phyloP scores from a whole-genome alignment of 768 basidiomycete genomes.

The Scleroderma citrinum region DNA sequence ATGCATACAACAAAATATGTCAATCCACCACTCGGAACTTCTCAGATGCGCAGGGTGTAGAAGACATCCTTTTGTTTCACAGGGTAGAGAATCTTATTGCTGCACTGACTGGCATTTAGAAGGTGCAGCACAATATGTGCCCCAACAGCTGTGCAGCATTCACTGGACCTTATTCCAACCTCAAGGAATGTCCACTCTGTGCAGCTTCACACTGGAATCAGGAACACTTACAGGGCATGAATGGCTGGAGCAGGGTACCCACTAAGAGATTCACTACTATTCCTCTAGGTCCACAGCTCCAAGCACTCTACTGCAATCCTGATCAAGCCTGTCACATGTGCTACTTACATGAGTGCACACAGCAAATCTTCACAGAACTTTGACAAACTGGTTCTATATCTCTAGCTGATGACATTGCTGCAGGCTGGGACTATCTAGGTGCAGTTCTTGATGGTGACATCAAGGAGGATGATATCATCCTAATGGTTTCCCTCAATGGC shows the following conservation, averaged over 20 bases:
- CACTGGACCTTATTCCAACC: background rate
- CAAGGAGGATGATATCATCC: constrained; percentile 20
- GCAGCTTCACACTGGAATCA: background rate
- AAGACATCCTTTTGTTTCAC: too few relatives aligned
- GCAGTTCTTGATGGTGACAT: constrained; percentile 1
- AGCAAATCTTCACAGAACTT: background rate
- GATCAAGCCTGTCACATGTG: background rate
- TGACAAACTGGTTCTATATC: background rate
- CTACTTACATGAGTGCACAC: background rate
- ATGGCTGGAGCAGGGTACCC: background rate
- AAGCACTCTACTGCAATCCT: background rate
- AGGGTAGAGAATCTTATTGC: too few relatives aligned
- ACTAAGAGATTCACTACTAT: background rate
- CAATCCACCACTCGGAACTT: too few relatives aligned
- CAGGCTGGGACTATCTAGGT: background rate
- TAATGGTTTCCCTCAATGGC: constrained; percentile 35
- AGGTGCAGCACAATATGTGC: background rate
- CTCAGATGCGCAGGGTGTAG: too few relatives aligned
- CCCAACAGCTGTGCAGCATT: background rate
- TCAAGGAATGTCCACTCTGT: background rate
- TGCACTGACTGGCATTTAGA: too few relatives aligned
- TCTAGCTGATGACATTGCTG: background rate
- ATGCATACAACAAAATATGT: too few relatives aligned
- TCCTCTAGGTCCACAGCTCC: background rate
- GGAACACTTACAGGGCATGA: too few relatives aligned